These are phyloP conservation scores for Cladosporium austrohemisphaericum DNA, from an alignment of 2,329 filamentous ascomycete genomes.

Conservation along the genomic window DNA sequence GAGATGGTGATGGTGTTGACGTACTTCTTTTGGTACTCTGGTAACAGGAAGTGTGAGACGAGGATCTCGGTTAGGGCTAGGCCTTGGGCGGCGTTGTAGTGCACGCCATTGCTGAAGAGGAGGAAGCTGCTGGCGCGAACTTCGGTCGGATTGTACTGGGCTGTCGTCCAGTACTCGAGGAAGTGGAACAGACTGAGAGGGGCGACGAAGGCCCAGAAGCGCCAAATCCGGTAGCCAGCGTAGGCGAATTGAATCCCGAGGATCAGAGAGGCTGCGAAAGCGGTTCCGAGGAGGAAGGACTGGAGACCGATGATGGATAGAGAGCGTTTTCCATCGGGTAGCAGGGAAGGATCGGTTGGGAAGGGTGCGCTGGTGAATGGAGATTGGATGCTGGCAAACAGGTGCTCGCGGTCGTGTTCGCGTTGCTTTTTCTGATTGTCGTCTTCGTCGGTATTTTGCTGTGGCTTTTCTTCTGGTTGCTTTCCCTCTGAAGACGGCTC, in stretches of 20 bases:
- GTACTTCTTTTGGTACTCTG: constrained; percentile 44
- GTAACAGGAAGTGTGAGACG: constrained; percentile 55
- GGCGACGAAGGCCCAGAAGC: constrained; percentile 60
- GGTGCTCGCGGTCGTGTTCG: background rate
- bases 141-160: constrained; percentile 71
- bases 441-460: background rate
- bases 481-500: no score
- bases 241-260: constrained; percentile 21
- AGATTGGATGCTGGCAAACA: constrained; percentile 1
- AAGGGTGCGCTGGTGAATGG: constrained; percentile 9
- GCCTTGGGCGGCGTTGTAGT: constrained; percentile 78
- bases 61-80: constrained; percentile 71
- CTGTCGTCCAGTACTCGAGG: constrained; percentile 91
- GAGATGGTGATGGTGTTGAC: constrained; percentile 34
- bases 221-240: constrained; percentile 44
- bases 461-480: no score
- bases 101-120: constrained; percentile 75
- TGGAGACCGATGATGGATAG: constrained; percentile 46
- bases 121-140: constrained; percentile 75
- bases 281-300: constrained; percentile 42
- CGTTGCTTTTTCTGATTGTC: background rate
- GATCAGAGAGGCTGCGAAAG: constrained; percentile 34
- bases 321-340: constrained; percentile 42
- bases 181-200: constrained; percentile 84
- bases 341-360: constrained; percentile 33